phyloP scores from a whole-genome alignment of 2,329 filamentous ascomycete species.

The Lasiodiplodia hormozganensis region DNA sequence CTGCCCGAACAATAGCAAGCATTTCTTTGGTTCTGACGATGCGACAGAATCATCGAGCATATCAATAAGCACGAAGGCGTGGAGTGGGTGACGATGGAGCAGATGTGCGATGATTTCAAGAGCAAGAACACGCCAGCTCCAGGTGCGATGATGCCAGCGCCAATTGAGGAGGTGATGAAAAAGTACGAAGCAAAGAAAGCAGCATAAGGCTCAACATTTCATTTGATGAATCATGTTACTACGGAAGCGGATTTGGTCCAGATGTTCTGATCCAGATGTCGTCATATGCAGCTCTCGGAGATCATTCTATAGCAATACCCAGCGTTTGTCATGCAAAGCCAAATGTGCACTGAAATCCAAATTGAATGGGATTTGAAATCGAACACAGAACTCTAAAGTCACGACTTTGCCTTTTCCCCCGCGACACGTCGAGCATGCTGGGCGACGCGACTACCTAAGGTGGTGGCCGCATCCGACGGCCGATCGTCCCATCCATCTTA shows the following conservation, averaged over 20 bases:
- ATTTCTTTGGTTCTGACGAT: slow-evolving; percentile 11
- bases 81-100: slow-evolving; percentile 72
- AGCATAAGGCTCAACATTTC: neutral
- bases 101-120: slow-evolving; percentile 78
- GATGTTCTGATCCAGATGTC: neutral
- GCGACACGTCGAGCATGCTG: neutral
- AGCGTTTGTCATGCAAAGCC: neutral
- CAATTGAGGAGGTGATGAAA: slow-evolving; percentile 60
- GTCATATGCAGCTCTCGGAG: neutral
- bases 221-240: neutral
- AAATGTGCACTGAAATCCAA: neutral
- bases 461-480: neutral
- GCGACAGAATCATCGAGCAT: slow-evolving; percentile 66
- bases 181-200: slow-evolving; percentile 45
- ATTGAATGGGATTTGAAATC: neutral
- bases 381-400: neutral
- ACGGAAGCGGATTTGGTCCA: neutral
- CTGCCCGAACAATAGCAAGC: too few relatives aligned
- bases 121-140: slow-evolving; percentile 63
- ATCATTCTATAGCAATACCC: slow-evolving; percentile 1
- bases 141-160: slow-evolving; percentile 68
- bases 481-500: slow-evolving; percentile 7
- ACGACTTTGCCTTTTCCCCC: neutral
- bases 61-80: slow-evolving; percentile 70
- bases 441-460: neutral